Conservation (phyloP, 495 filamentous ascomycete species). For the Neurospora intermedia region DNA sequence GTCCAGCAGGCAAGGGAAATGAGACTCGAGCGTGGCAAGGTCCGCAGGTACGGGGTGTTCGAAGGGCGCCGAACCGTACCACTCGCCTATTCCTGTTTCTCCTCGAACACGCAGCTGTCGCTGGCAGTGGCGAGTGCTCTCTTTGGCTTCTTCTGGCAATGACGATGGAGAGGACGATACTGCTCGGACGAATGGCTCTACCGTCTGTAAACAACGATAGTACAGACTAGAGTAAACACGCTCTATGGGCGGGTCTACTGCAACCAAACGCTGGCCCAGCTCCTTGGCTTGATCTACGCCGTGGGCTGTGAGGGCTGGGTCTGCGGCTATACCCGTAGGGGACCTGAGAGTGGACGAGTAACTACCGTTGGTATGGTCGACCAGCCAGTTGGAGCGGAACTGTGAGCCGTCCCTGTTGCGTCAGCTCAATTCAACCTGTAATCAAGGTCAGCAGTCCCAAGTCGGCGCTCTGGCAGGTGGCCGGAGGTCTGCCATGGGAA, state of each 20-base stretch:
- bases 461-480: neutral
- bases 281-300: slow-evolving; percentile 78
- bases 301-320: slow-evolving; percentile 78
- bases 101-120: slow-evolving; percentile 37
- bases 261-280: slow-evolving; percentile 54
- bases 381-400: slow-evolving; percentile 85
- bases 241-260: slow-evolving; percentile 54
- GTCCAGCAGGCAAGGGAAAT: slow-evolving; percentile 54
- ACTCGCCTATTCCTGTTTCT: slow-evolving; percentile 79
- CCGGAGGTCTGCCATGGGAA: neutral
- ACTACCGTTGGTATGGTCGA: slow-evolving; percentile 64
- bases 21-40: slow-evolving; percentile 40
- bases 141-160: neutral
- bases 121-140: neutral
- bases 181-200: slow-evolving; percentile 57
- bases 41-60: slow-evolving; percentile 70
- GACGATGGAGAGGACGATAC: slow-evolving; percentile 19
- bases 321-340: slow-evolving; percentile 75
- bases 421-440: neutral
- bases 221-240: slow-evolving; percentile 78
- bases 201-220: slow-evolving; percentile 86
- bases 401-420: slow-evolving; percentile 19
- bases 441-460: neutral
- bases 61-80: slow-evolving; percentile 75
- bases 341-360: slow-evolving; percentile 59